Evolutionary conservation across 2,329 filamentous ascomycete genomes (phyloP).

Genomic region (Chrysoporthe deuterocubensis): DNA sequence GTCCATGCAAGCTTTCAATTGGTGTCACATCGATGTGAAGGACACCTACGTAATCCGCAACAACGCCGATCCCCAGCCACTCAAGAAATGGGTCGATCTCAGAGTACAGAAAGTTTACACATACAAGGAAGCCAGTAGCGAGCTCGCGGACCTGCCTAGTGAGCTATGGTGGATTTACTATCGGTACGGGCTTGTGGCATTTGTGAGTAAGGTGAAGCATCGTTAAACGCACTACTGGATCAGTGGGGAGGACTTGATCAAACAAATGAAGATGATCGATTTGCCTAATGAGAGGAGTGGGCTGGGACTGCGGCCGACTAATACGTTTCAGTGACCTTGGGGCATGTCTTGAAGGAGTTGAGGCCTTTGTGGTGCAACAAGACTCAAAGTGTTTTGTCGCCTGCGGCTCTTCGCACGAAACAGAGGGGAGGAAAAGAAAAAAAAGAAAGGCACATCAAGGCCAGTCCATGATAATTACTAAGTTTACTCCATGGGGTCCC

Average conservation of each 20-base stretch:
- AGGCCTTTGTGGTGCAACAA: no score
- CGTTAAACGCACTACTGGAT: constrained; percentile 43
- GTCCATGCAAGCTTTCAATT: constrained; percentile 34
- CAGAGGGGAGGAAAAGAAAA: no score
- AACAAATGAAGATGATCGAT: constrained; percentile 45
- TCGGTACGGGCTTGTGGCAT: constrained; percentile 51
- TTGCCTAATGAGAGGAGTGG: constrained; percentile 43
- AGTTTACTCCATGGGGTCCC: no score
- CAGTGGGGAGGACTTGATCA: constrained; percentile 40
- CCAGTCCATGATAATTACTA: no score
- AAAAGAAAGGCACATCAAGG: no score
- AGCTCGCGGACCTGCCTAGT: constrained; percentile 31
- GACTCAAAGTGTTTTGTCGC: no score
- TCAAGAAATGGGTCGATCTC: constrained; percentile 33
- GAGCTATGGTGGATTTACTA: constrained; percentile 49
- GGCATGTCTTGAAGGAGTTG: no score
- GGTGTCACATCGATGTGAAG: constrained; percentile 42
- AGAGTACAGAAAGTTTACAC: constrained; percentile 41
- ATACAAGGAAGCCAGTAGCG: constrained; percentile 37
- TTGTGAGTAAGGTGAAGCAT: constrained; percentile 49
- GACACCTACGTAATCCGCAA: constrained; percentile 40
- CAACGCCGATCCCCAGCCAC: constrained; percentile 25
- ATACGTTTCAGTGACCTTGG: no score
- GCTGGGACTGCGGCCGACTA: constrained; percentile 36
- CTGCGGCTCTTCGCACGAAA: no score